Evolutionary conservation across 164 flowering plant genomes (phyloP).

Genomic region (Macadamia tetraphylla): DNA sequence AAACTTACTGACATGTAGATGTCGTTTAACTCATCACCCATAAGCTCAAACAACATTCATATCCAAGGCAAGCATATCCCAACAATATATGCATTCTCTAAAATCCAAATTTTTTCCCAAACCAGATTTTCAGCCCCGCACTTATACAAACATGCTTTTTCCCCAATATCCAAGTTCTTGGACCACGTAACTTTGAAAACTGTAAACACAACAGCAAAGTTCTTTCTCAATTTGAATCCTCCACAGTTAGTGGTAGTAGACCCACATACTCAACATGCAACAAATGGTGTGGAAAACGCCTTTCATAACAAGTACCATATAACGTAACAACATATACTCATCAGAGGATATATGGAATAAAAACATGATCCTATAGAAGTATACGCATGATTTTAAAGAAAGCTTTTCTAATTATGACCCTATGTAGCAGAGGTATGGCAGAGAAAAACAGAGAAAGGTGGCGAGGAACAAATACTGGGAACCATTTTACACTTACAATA

Average conservation of each 20-base stretch:
- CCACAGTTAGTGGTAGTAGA: conserved; percentile 17
- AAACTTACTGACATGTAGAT: neutral
- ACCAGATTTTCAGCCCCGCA: conserved; percentile 22
- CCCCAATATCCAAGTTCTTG: conserved; percentile 60
- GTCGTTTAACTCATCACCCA: neutral
- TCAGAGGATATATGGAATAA: neutral
- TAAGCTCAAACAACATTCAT: conserved; percentile 2
- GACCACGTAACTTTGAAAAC: conserved; percentile 63
- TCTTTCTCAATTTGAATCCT: conserved; percentile 31
- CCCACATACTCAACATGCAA: conserved; percentile 25
- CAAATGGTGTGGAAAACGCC: conserved; percentile 9
- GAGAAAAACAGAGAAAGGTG: neutral
- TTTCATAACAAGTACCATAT: conserved; percentile 9
- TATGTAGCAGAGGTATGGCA: neutral
- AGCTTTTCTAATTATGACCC: neutral
- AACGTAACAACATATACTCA: conserved; percentile 9
- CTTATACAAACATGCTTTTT: conserved; percentile 39
- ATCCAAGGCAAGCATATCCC: neutral
- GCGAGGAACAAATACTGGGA: neutral
- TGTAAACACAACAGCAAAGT: conserved; percentile 61
- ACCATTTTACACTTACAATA: neutral
- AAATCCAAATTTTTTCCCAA: conserved; percentile 16
- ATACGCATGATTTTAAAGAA: neutral
- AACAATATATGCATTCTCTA: neutral
- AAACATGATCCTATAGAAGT: neutral